phyloP scores from a whole-genome alignment of 2,329 filamentous ascomycete genomes.

The Aspergillus melleus region DNA sequence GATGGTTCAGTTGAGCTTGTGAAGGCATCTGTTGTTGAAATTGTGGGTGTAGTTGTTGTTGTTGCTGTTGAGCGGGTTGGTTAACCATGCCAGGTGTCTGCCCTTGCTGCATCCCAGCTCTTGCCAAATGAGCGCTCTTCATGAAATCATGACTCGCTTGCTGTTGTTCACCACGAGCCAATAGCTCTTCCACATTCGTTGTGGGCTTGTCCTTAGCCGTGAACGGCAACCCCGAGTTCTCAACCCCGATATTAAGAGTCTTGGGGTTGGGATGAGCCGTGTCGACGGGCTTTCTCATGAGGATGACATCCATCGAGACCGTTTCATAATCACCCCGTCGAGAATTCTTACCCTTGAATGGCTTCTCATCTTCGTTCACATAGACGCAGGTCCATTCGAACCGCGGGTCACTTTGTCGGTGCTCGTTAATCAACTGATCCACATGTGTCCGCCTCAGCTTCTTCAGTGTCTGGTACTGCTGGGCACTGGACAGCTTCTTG shows the following conservation, averaged over 20 bases:
- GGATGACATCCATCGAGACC: conserved; percentile 35
- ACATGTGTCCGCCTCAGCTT: conserved; percentile 34
- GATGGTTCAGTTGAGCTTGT: conserved; percentile 11
- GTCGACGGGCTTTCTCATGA: conserved; percentile 29
- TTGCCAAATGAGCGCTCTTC: background rate
- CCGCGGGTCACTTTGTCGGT: conserved; percentile 26
- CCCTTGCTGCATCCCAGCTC: conserved; percentile 4
- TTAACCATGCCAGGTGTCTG: background rate
- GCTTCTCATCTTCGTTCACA: conserved; percentile 31
- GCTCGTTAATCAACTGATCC: conserved; percentile 35
- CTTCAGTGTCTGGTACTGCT: conserved; percentile 32
- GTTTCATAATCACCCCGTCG: conserved; percentile 32
- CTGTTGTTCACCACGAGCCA: conserved; percentile 6
- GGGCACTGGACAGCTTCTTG: conserved; percentile 25
- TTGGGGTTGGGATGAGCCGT: conserved; percentile 13
- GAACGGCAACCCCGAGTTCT: conserved; percentile 15
- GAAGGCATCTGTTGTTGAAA: conserved; percentile 12
- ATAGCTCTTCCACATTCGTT: conserved; percentile 2
- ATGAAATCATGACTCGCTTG: conserved; percentile 1
- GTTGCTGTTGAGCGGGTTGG: background rate
- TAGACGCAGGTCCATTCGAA: conserved; percentile 43
- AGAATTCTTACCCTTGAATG: conserved; percentile 28
- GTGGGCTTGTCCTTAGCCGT: conserved; percentile 11
- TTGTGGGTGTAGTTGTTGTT: conserved; percentile 4
- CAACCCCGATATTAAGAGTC: conserved; percentile 15